phyloP scores from a whole-genome alignment of 176 grass and related monocot species.

The Zea luxurians region DNA sequence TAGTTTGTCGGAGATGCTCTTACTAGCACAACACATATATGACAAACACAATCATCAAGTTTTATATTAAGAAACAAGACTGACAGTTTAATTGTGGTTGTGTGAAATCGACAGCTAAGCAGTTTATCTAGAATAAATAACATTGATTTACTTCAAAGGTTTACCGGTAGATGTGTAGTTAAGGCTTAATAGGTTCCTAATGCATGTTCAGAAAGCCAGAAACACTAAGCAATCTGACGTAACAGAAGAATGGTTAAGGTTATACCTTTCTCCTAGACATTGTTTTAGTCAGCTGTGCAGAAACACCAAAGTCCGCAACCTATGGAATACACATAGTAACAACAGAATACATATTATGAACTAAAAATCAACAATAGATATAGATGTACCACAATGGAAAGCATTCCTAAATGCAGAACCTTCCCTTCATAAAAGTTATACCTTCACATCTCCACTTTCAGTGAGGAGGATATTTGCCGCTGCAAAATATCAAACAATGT shows the following conservation, averaged over 20 bases:
- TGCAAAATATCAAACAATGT: conserved; percentile 56
- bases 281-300: conserved; percentile 97
- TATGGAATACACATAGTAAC: conserved; percentile 38
- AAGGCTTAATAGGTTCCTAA: neutral
- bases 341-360: conserved; percentile 18
- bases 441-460: conserved; percentile 98
- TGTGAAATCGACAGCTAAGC: conserved; percentile 21
- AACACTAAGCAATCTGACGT: conserved; percentile 18
- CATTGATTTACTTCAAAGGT: conserved; percentile 3
- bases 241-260: conserved; percentile 21
- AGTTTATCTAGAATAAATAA: conserved; percentile 16
- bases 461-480: conserved; percentile 97
- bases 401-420: conserved; percentile 29
- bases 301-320: conserved; percentile 99
- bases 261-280: conserved; percentile 99
- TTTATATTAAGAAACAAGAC: conserved; percentile 6
- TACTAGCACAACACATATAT: conserved; percentile 20
- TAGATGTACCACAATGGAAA: neutral
- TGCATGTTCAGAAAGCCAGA: conserved; percentile 23
- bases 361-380: conserved; percentile 9
- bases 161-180: conserved; percentile 5
- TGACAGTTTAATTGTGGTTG: neutral
- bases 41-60: conserved; percentile 15
- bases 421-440: conserved; percentile 41
- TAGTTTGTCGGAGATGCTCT: too few species aligned